These are phyloP conservation scores for Penicillium janthinellum DNA, from an alignment of 2,329 filamentous ascomycete genomes.

Conservation along the genomic window DNA sequence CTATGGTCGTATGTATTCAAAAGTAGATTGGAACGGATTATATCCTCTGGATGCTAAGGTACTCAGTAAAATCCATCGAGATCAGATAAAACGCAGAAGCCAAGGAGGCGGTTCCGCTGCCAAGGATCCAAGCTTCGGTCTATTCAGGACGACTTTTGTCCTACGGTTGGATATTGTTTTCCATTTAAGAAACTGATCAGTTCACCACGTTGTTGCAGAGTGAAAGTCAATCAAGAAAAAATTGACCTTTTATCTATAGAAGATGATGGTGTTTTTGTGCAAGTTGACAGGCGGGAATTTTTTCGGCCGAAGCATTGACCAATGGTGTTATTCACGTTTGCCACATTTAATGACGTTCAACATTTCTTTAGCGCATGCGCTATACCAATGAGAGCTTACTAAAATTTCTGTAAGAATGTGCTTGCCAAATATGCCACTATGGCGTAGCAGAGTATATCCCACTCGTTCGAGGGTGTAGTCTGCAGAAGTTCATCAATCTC, in stretches of 20 bases:
- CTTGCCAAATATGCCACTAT: not conserved
- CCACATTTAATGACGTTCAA: not conserved
- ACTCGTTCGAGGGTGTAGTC: not conserved
- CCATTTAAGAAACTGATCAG: not conserved
- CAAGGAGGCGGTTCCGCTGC: constrained; percentile 12
- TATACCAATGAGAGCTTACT: not conserved
- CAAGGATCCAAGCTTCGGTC: constrained; percentile 12
- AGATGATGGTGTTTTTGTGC: too few species aligned
- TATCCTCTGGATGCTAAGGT: too few species aligned
- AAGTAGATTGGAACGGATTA: too few species aligned
- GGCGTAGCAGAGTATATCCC: too few species aligned
- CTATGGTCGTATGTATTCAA: too few species aligned
- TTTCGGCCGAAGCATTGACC: not conserved
- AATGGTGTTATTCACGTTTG: not conserved
- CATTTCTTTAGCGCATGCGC: not conserved
- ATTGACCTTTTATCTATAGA: not conserved
- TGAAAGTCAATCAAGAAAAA: not conserved
- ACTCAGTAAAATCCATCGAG: too few species aligned
- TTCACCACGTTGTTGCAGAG: not conserved
- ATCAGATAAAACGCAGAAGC: constrained; percentile 12
- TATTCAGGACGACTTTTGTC: not conserved
- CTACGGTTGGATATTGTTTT: not conserved
- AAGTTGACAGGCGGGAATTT: not conserved
- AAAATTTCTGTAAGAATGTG: not conserved
- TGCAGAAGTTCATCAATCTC: not conserved